Base-by-base conservation (phyloP, 2,329 filamentous ascomycete genomes). In the Monosporascus sp. region DNA sequence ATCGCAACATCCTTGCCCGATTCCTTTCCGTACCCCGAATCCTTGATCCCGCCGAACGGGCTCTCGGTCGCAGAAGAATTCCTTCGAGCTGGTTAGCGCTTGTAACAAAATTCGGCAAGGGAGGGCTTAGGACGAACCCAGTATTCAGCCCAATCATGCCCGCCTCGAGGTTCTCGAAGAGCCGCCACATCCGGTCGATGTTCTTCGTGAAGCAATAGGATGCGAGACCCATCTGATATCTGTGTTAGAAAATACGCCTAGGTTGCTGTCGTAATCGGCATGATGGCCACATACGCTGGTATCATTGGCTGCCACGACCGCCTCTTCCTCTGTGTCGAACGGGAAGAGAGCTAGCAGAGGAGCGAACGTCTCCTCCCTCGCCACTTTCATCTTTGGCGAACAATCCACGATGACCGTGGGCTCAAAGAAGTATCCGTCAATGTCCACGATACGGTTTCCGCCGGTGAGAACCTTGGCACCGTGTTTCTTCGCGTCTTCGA, bases 391-490 rank as follows among this genome's bases (percentile, higher is more conserved):
- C 5, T 74, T 66, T 7, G 69, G 64, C 14, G 72, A 76, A 11
- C 77, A 71, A 27, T 75, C 72, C 2, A 74, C 71, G 51, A 84
- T 73, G 47, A 85, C 70, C 0, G 81, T 82, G 0, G 82, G 82
- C 60, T 79, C 76, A 68, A 88, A 87, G 73, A 88, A 90, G 68
- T 85, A 89, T 5, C 84, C 83, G 3, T 54, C 51, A 1, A 46
- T 14, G 25, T 36, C 52, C 1, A 65, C 64, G 2, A 72, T 66
- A 3, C 84, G 73, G 68, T 76, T 58, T 63, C 77, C 75, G 2
- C 82, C 84, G 14, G 86, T 86, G 20, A 84, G 70, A 1, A 88
- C 70, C 45, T 78, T 79, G 1, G 81, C 88, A 3, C 86, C 86
- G 39, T 80, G 76, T 51, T 76, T 76, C 51, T 77, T 75, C 3